Evolutionary conservation across 2,329 filamentous ascomycete genomes (phyloP), one percentile per base, ranked within the genome.

Genomic region (Mycocentrospora acerina): DNA sequence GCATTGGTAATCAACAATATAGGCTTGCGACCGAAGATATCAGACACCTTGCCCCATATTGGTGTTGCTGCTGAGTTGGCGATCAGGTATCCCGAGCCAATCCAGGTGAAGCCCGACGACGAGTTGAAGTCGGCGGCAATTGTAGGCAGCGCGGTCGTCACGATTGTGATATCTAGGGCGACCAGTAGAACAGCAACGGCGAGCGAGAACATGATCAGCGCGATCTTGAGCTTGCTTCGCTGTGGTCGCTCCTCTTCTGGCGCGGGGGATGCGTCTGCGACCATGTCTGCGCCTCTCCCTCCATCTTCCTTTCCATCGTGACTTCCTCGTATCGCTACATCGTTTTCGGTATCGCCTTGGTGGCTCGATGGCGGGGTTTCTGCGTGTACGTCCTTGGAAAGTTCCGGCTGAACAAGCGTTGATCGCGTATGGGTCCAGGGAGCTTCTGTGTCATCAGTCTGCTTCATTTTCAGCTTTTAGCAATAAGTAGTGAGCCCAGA

Each of bases 21-120:
- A 10, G 76, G 76, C 52, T 85, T 86, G 27, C 83, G 72, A 2
- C 83, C 82, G 66, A 79, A 85, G 41, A 86, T 85, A 67, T 86
- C 83, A 29, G 78, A 80, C 15, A 83, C 66, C 54, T 83, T 83
- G 15, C 80, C 79, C 78, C 80, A 83, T 22, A 78, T 70, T 2
- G 78, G 78, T 2, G 77, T 76, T 14, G 75, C 65, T 1, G 74
- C 73, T 4, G 73, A 66, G 44, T 70, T 71, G 27, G 70, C 71
- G 14, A 79, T 68, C 2, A 76, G 55, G 44, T 77, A 79, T 7
- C 75, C 71, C 16, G 68, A 71, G 12, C 76, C 76, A 24, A 80
- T 72, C 77, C 77, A 80, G 5, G 70, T 73, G 46, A 78, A 78
- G 14, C 73, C 75, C 10, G 68, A 59, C 4, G 69, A 64, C 4